A percentile compares a stretch with the other conserved stretches of the same genome.
These are phyloP conservation scores for Plasmopara muralis DNA, from an alignment of 352 stramenopile species.

Conservation along the genomic window DNA sequence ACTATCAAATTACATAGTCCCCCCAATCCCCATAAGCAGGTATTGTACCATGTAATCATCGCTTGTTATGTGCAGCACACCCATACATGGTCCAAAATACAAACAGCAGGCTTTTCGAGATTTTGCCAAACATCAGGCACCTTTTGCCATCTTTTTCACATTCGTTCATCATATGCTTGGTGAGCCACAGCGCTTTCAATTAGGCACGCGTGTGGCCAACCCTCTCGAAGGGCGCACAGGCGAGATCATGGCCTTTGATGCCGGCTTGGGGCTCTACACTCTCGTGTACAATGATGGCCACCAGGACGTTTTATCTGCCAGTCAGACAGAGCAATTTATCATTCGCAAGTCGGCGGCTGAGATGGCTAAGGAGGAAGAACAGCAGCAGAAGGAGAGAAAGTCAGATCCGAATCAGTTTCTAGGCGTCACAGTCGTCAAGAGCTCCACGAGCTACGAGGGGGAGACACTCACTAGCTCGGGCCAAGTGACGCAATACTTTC, in stretches of 20 bases:
- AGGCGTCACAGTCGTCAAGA: slow-evolving; percentile 31
- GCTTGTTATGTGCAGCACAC: too few species aligned
- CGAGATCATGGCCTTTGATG: slow-evolving; percentile 39
- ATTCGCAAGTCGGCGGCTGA: slow-evolving; percentile 22
- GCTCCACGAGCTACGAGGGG: slow-evolving; percentile 43
- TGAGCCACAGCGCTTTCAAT: slow-evolving; percentile 30
- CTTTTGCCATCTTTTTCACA: too few species aligned
- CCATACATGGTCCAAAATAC: too few species aligned
- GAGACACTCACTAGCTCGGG: slow-evolving; percentile 29
- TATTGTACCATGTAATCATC: too few species aligned
- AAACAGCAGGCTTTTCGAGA: too few species aligned
- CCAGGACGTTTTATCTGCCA: slow-evolving; percentile 28
- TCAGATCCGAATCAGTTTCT: slow-evolving; percentile 42
- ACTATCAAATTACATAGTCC: too few species aligned
- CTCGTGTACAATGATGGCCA: slow-evolving; percentile 50
- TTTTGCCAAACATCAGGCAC: too few species aligned
- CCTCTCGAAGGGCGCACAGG: slow-evolving; percentile 55
- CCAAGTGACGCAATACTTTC: slow-evolving; percentile 43
- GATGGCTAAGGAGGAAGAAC: slow-evolving; percentile 1
- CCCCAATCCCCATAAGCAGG: too few species aligned
- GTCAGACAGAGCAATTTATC: slow-evolving; percentile 29
- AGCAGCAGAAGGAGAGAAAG: slow-evolving; percentile 3
- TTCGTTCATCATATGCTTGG: not conserved
- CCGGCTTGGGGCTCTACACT: slow-evolving; percentile 34
- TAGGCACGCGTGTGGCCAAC: slow-evolving; percentile 52